phyloP scores from a whole-genome alignment of 2,329 filamentous ascomycete species.

The Endoconidiophora laricicola region DNA sequence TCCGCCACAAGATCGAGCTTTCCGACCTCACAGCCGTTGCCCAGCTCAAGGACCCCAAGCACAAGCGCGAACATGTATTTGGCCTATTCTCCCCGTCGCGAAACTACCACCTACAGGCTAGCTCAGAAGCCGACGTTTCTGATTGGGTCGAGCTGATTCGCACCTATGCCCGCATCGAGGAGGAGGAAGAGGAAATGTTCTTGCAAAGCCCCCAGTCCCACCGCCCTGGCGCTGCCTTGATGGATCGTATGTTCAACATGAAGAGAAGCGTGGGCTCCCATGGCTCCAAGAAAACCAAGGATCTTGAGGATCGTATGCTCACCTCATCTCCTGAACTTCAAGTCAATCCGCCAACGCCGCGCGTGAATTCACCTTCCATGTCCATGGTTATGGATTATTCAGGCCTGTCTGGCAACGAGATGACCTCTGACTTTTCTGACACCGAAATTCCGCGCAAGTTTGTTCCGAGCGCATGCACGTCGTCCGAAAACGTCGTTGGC shows the following conservation, averaged over 20 bases:
- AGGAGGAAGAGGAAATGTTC: constrained; percentile 74
- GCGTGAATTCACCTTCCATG: constrained; percentile 29
- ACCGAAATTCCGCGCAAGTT: constrained; percentile 29
- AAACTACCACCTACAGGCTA: constrained; percentile 80
- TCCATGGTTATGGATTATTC: constrained; percentile 51
- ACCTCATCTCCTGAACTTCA: constrained; percentile 47
- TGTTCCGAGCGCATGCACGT: constrained; percentile 16
- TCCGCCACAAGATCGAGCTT: constrained; percentile 74
- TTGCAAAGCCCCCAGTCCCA: constrained; percentile 47
- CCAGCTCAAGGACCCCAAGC: constrained; percentile 73
- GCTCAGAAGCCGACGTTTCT: constrained; percentile 55
- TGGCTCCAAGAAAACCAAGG: constrained; percentile 11
- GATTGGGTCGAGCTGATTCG: constrained; percentile 78
- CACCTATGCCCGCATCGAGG: constrained; percentile 64
- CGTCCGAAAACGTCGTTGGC: constrained; percentile 32
- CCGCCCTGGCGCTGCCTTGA: constrained; percentile 18
- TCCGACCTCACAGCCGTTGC: constrained; percentile 85
- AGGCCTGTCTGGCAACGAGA: constrained; percentile 43
- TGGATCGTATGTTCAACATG: constrained; percentile 12
- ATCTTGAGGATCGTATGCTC: constrained; percentile 25
- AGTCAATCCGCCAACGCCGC: constrained; percentile 22
- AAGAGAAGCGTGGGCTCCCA: background rate
- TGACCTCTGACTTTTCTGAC: constrained; percentile 78
- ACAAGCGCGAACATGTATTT: constrained; percentile 74
- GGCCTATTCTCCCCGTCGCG: constrained; percentile 80